Conservation (phyloP, 345 rosid genomes). For the Xanthoceras sorbifolium region DNA sequence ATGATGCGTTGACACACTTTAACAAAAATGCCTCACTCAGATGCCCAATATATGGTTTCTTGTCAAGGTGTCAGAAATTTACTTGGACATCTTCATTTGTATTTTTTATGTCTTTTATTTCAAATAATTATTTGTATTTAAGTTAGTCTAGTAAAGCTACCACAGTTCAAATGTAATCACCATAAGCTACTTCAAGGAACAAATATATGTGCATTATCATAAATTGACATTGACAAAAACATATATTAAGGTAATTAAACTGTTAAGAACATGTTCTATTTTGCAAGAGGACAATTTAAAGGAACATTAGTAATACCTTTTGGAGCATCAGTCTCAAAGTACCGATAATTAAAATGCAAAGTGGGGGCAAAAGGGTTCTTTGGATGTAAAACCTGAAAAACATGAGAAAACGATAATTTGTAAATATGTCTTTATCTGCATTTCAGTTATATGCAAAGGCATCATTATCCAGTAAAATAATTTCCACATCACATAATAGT, state of each 20-base stretch:
- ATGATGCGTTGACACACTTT: neutral
- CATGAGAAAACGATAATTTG: neutral
- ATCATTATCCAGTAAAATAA: neutral
- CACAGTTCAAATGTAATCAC: neutral
- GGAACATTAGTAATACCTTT: conserved; percentile 48
- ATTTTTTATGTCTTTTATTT: neutral
- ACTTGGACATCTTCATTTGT: neutral
- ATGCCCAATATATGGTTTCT: neutral
- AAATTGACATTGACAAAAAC: neutral
- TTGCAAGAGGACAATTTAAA: neutral
- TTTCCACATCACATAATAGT: neutral
- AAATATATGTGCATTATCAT: neutral
- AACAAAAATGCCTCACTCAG: neutral
- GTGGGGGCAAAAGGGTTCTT: conserved; percentile 97
- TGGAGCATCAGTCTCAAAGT: conserved; percentile 84
- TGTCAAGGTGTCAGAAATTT: neutral
- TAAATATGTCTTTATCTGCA: neutral
- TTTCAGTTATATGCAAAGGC: neutral
- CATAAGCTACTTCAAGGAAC: neutral
- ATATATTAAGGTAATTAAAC: neutral
- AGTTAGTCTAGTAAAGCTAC: neutral
- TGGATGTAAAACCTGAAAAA: conserved; percentile 68
- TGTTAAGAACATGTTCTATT: neutral
- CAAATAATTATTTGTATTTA: neutral
- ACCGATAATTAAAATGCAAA: conserved; percentile 77